A percentile compares a stretch with the other conserved stretches of the same genome.
These are phyloP conservation scores for Epichloe coenophiala DNA, from an alignment of 2,329 filamentous ascomycete species.

Conservation along the genomic window DNA sequence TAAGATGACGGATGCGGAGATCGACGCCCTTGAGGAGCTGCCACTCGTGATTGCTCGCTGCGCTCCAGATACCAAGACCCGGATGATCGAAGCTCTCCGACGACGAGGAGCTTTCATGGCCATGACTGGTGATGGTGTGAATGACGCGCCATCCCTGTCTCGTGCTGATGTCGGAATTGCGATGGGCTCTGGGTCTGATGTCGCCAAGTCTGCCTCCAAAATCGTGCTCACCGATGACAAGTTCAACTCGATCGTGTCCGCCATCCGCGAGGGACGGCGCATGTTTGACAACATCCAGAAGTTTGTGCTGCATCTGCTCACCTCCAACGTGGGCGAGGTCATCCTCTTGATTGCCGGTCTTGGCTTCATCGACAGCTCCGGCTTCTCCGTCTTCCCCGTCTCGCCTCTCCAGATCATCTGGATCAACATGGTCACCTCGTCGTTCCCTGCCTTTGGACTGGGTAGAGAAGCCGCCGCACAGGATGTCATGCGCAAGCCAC, in stretches of 20 bases:
- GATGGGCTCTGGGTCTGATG: conserved; percentile 80
- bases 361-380: conserved; percentile 58
- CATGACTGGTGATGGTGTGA: conserved; percentile 84
- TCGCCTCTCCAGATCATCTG: conserved; percentile 79
- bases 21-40: conserved; percentile 61
- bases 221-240: conserved; percentile 83
- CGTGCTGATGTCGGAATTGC: conserved; percentile 76
- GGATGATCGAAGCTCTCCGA: conserved; percentile 81
- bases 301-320: conserved; percentile 67
- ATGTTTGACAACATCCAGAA: conserved; percentile 88
- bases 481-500: conserved; percentile 69
- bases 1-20: conserved; percentile 58
- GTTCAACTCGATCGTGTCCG: conserved; percentile 74
- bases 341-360: conserved; percentile 70
- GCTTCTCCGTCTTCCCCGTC: conserved; percentile 72
- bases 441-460: conserved; percentile 76
- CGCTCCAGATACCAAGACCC: conserved; percentile 73
- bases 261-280: conserved; percentile 68
- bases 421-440: conserved; percentile 90
- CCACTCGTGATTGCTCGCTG: conserved; percentile 76
- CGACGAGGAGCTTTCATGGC: conserved; percentile 64
- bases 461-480: conserved; percentile 63
- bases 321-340: conserved; percentile 74
- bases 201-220: conserved; percentile 68
- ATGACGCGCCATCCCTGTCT: conserved; percentile 71